A percentile compares a stretch with the other conserved stretches of the same genome.
Evolutionary conservation across 2,329 filamentous ascomycete genomes (phyloP).

Genomic region (Penicillium oxalicum): DNA sequence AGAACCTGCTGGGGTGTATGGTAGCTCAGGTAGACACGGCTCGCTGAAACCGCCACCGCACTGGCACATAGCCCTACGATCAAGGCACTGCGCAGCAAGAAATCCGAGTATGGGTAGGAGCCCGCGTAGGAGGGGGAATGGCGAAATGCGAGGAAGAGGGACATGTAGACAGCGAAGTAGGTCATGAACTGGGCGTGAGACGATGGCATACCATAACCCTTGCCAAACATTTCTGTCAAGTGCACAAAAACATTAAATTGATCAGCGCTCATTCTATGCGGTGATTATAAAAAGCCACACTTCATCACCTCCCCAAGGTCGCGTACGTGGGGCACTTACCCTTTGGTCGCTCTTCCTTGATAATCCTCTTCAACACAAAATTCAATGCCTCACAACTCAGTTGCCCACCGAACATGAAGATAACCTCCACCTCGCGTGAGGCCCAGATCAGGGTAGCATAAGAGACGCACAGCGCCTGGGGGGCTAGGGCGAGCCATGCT

Average conservation of each 20-base stretch:
- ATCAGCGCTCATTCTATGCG: not conserved
- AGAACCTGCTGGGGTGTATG: conserved; percentile 83
- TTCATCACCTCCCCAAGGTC: not conserved
- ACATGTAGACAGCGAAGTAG: conserved; percentile 81
- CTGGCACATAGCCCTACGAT: conserved; percentile 54
- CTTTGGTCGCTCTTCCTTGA: conserved; percentile 83
- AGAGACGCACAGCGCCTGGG: conserved; percentile 82
- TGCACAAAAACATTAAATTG: not conserved
- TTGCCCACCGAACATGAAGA: conserved; percentile 86
- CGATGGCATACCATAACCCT: conserved; percentile 95
- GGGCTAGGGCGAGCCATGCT: conserved; percentile 89
- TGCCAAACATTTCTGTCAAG: conserved; percentile 62
- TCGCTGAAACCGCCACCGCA: conserved; percentile 68
- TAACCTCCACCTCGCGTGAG: conserved; percentile 81
- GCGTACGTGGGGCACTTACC: conserved; percentile 48
- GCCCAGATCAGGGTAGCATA: conserved; percentile 89
- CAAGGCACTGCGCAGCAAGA: conserved; percentile 53
- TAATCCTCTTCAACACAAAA: conserved; percentile 78
- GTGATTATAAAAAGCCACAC: not conserved
- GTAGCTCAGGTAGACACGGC: conserved; percentile 85
- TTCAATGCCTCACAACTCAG: conserved; percentile 88
- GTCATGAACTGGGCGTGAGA: conserved; percentile 93
- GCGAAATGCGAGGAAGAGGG: conserved; percentile 76
- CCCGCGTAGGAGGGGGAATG: conserved; percentile 55
- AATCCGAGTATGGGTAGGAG: conserved; percentile 36